Evolutionary conservation across 305 asterid genomes (phyloP), one percentile per base, ranked within the genome.

Genomic region (Petunia hybrid): DNA sequence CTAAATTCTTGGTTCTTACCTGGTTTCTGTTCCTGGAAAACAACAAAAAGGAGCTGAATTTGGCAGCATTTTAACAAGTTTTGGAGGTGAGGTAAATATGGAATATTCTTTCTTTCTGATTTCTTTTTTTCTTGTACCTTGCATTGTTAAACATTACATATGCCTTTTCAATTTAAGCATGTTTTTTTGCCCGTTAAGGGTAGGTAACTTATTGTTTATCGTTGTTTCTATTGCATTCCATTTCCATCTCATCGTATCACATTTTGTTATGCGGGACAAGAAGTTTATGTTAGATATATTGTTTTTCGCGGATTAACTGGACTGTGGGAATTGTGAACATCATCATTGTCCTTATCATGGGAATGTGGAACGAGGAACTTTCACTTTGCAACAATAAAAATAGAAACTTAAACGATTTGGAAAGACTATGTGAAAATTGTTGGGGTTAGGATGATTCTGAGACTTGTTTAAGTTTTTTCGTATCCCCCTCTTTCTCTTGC

Each of bases 41-140:
- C 78, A 3, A 63, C 8, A 13, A 63, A 13, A 63, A 53, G 64
- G 64, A 53, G 78, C 78, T 53, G 48, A 74, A 13, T 53, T 74
- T 74, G n/a, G 78, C 64, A 74, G 38, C 64, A 73, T 13, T 73
- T 6, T 53, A 51, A 57, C 8, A 73, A 36, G 3, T 12, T 51
- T 13, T 53, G 43, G 14, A 73, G 78, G 43, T 22, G 39, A 74
- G 64, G 48, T 74, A 36, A 1, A 36, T 13, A 51, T 35, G 63
- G 45, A 70, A 70, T 45, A 46, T 57, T n/a, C 63, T 57, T 56
- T 56, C 8, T 14, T 4, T 56, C 8, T 14, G 1, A 60, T n/a
- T 2, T 2, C 5, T 60, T 16, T 59, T 57, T 22, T 22, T 6
- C 14, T 10, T 51, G 35, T 36, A 6, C 36, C 4, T 7, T 22